These are phyloP conservation scores for Ulvella scutata DNA, from an alignment of 139 green algal genomes.

Conservation along the genomic window DNA sequence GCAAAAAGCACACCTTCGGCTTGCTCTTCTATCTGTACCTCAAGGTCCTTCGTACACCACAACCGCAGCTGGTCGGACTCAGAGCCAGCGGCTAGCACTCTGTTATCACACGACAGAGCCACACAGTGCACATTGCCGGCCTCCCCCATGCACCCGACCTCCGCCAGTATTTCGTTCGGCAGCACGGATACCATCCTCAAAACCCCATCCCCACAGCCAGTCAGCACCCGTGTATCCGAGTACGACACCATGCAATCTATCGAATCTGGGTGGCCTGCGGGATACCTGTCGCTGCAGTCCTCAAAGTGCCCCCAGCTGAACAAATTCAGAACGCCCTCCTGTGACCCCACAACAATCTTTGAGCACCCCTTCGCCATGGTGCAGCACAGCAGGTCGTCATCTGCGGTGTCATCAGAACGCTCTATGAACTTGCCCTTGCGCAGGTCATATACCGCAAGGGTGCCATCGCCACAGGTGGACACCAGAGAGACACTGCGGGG, in stretches of 20 bases:
- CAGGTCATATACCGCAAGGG: conserved; percentile 39
- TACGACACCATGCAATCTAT: conserved; percentile 64
- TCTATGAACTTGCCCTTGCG: conserved; percentile 20
- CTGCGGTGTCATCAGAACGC: conserved; percentile 58
- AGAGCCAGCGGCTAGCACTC: conserved; percentile 44
- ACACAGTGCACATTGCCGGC: conserved; percentile 48
- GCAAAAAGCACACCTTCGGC: conserved; percentile 20
- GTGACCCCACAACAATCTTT: conserved; percentile 55
- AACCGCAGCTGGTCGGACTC: conserved; percentile 69
- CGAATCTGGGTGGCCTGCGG: conserved; percentile 51
- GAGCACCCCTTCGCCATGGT: conserved; percentile 41
- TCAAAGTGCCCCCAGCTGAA: conserved; percentile 84
- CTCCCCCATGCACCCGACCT: conserved; percentile 72
- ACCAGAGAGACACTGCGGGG: conserved; percentile 29
- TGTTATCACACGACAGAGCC: conserved; percentile 21
- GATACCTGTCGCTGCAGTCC: conserved; percentile 66
- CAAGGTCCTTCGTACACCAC: conserved; percentile 42
- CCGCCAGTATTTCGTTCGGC: conserved; percentile 73
- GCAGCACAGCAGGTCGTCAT: conserved; percentile 84
- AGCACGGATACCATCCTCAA: conserved; percentile 65
- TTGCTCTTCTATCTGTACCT: conserved; percentile 32
- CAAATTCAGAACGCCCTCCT: conserved; percentile 53
- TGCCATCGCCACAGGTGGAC: conserved; percentile 64
- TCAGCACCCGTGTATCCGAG: conserved; percentile 78
- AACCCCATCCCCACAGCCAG: conserved; percentile 66